A percentile compares a stretch with the other conserved stretches of the same genome.
Evolutionary conservation across 2,329 filamentous ascomycete genomes (phyloP).

Genomic region (Fusarium solani-melongenae): DNA sequence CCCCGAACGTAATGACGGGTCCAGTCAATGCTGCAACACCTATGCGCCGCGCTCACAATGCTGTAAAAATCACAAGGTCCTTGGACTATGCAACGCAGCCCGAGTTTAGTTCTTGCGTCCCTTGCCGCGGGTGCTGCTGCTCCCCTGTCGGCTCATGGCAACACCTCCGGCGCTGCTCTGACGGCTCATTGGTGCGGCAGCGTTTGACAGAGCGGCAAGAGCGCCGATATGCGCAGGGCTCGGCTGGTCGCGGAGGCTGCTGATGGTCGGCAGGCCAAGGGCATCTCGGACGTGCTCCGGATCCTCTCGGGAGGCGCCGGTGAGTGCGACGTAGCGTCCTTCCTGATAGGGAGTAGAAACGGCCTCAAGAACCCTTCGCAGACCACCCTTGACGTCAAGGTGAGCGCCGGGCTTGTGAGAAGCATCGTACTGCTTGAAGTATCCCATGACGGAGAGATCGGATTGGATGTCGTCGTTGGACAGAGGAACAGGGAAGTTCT

Average conservation of each 20-base stretch:
- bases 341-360: slow-evolving; percentile 61
- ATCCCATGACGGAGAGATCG: slow-evolving; percentile 68
- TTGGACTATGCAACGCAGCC: slow-evolving; percentile 1
- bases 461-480: slow-evolving; percentile 63
- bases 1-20: neutral
- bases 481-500: slow-evolving; percentile 65
- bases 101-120: slow-evolving; percentile 49
- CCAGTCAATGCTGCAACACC: slow-evolving; percentile 23
- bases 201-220: slow-evolving; percentile 44
- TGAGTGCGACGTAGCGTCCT: slow-evolving; percentile 61
- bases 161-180: slow-evolving; percentile 66
- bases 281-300: slow-evolving; percentile 62
- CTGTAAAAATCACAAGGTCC: slow-evolving; percentile 33
- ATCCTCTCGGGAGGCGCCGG: slow-evolving; percentile 57
- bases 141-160: slow-evolving; percentile 67
- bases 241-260: slow-evolving; percentile 56
- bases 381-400: slow-evolving; percentile 64
- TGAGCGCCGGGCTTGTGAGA: slow-evolving; percentile 65
- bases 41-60: slow-evolving; percentile 46
- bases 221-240: slow-evolving; percentile 43
- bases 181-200: slow-evolving; percentile 64
- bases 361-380: slow-evolving; percentile 66
- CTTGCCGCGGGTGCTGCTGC: slow-evolving; percentile 62
- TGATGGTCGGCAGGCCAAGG: slow-evolving; percentile 59
- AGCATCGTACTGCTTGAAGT: slow-evolving; percentile 67